Evolutionary conservation across 2,329 filamentous ascomycete genomes (phyloP).

Genomic region (Talaromyces sp.): DNA sequence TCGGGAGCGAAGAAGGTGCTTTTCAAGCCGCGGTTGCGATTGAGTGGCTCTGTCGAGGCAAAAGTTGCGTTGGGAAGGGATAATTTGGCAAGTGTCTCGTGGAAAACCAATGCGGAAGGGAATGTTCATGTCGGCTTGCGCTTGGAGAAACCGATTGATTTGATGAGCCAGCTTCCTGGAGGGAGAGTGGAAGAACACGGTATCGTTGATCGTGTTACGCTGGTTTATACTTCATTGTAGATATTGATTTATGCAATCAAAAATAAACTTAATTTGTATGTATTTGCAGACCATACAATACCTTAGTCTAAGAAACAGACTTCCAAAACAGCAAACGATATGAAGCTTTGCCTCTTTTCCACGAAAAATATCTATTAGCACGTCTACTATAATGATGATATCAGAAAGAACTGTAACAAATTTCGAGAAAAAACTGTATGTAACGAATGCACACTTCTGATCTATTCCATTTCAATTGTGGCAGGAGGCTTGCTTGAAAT

Average conservation of each 20-base stretch:
- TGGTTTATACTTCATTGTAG: neutral
- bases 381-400: neutral
- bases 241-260: neutral
- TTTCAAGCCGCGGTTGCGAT: neutral
- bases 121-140: conserved; percentile 13
- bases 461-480: conserved; percentile 22
- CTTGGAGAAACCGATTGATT: conserved; percentile 14
- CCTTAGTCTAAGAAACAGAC: neutral
- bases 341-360: neutral
- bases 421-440: neutral
- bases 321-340: neutral
- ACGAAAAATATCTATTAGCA: neutral
- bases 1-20: neutral
- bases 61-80: conserved; percentile 17
- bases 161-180: conserved; percentile 16
- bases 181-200: conserved; percentile 12
- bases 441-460: conserved; percentile 3
- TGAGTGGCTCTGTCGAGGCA: conserved; percentile 11
- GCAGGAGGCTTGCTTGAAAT: conserved; percentile 21
- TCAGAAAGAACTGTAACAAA: neutral
- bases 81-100: conserved; percentile 18
- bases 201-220: neutral
- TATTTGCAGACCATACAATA: neutral
- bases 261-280: neutral
- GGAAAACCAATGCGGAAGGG: conserved; percentile 4